These are phyloP conservation scores for Boletus rufocinnamomeus DNA, from an alignment of 768 basidiomycete genomes.

Conservation along the genomic window DNA sequence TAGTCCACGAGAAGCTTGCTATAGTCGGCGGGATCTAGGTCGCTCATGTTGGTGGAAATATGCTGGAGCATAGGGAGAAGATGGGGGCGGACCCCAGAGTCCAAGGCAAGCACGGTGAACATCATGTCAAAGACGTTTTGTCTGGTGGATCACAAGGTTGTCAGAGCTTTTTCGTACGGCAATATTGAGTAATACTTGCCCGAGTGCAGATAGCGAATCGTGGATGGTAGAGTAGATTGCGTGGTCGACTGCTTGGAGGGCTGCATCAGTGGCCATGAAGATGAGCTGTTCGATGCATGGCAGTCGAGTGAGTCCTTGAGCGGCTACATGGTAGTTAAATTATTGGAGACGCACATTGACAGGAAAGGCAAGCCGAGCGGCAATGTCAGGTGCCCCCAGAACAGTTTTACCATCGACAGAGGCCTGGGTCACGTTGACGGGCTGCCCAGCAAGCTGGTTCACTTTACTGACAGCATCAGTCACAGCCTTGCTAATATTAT, in stretches of 20 bases:
- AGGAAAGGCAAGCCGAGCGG: slow-evolving; percentile 1
- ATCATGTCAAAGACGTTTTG: neutral
- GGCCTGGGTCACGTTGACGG: neutral
- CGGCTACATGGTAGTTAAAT: neutral
- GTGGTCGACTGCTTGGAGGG: neutral
- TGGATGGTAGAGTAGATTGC: neutral
- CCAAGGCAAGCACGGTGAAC: no score
- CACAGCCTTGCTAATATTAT: slow-evolving; percentile 9
- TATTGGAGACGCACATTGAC: slow-evolving; percentile 6
- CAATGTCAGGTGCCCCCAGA: slow-evolving; percentile 6
- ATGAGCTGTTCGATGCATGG: slow-evolving; percentile 9
- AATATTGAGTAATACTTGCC: neutral
- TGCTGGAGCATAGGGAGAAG: no score
- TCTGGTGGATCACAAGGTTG: no score
- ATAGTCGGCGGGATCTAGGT: no score
- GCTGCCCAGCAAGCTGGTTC: slow-evolving; percentile 8
- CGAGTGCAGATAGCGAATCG: neutral
- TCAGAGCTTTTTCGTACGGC: no score
- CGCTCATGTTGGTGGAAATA: no score
- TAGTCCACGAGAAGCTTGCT: no score
- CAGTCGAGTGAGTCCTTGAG: neutral
- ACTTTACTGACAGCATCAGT: slow-evolving; percentile 3
- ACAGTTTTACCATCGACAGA: slow-evolving; percentile 5
- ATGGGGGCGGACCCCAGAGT: no score
- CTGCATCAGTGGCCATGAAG: neutral